phyloP scores from a whole-genome alignment of 2,329 filamentous ascomycete genomes.

The Neofusicoccum kwambonambiense region DNA sequence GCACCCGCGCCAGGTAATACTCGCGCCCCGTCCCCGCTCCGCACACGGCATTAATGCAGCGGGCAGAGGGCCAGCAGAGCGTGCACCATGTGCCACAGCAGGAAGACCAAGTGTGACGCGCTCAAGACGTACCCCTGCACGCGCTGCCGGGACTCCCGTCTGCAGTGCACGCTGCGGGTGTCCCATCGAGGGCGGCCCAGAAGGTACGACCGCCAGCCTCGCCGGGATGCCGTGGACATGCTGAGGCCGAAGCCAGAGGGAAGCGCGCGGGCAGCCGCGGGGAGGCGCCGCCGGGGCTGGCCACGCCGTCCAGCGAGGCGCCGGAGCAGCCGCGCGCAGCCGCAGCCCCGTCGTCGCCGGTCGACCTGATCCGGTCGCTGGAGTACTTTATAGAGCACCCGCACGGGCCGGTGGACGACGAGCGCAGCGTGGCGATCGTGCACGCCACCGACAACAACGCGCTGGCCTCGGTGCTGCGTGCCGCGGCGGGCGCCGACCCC shows the following conservation, averaged over 20 bases:
- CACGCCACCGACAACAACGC: constrained; percentile 12
- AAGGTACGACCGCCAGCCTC: not conserved
- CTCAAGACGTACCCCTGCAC: not conserved
- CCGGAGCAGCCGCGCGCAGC: not conserved
- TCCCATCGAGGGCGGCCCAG: not conserved
- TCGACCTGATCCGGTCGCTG: constrained; percentile 3
- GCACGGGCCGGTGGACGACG: not conserved
- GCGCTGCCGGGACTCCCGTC: not conserved
- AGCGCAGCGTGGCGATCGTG: not conserved
- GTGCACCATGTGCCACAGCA: not conserved
- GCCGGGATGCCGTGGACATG: not conserved
- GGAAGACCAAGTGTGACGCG: constrained; percentile 6
- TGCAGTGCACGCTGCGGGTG: not conserved
- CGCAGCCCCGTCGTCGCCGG: not conserved
- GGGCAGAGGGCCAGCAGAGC: not conserved
- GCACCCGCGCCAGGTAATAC: not conserved
- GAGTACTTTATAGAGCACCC: constrained; percentile 12
- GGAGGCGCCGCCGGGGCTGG: not conserved
- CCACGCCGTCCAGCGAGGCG: not conserved
- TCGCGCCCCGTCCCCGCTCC: not conserved
- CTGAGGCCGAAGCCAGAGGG: not conserved
- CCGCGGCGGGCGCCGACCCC: not conserved
- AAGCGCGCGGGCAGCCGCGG: not conserved
- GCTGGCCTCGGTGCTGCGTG: not conserved
- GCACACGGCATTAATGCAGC: not conserved